A percentile compares a stretch with the other conserved stretches of the same genome.
Conservation (phyloP, 208 protist species). For the Porcisia deanei region DNA sequence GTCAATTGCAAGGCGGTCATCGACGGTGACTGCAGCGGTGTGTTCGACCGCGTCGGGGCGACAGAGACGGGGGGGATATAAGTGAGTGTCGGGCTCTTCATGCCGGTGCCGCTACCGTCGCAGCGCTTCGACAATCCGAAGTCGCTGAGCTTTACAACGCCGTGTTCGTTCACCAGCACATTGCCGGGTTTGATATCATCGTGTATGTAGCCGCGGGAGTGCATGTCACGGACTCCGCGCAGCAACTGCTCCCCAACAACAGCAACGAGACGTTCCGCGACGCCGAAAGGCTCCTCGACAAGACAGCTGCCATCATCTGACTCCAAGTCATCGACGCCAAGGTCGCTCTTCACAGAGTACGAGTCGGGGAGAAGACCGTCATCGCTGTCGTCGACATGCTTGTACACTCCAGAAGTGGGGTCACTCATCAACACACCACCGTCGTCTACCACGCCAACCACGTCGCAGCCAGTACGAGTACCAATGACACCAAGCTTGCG, state of each 20-base stretch:
- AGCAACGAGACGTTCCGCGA: slow-evolving; percentile 82
- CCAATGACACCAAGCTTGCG: neutral
- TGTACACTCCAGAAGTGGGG: neutral
- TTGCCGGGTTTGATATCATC: slow-evolving; percentile 93
- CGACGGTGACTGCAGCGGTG: slow-evolving; percentile 36
- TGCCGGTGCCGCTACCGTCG: slow-evolving; percentile 29
- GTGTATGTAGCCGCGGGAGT: slow-evolving; percentile 83
- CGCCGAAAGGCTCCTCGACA: slow-evolving; percentile 47
- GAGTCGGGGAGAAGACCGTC: slow-evolving; percentile 22
- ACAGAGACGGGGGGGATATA: slow-evolving; percentile 21
- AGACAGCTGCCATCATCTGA: slow-evolving; percentile 31
- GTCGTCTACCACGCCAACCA: neutral
- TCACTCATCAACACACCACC: neutral
- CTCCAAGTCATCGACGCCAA: slow-evolving; percentile 28
- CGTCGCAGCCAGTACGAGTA: neutral
- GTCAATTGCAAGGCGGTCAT: slow-evolving; percentile 4
- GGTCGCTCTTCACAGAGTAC: slow-evolving; percentile 31
- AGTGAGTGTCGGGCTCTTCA: slow-evolving; percentile 26
- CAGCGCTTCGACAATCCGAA: slow-evolving; percentile 93
- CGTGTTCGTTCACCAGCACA: slow-evolving; percentile 65
- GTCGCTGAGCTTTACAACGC: slow-evolving; percentile 94
- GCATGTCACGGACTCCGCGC: slow-evolving; percentile 86
- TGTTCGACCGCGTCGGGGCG: slow-evolving; percentile 31
- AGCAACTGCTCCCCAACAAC: slow-evolving; percentile 85
- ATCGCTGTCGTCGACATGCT: slow-evolving; percentile 5